phyloP scores from a whole-genome alignment of 1,284 basidiomycete species.

The Papiliotrema terrestris region DNA sequence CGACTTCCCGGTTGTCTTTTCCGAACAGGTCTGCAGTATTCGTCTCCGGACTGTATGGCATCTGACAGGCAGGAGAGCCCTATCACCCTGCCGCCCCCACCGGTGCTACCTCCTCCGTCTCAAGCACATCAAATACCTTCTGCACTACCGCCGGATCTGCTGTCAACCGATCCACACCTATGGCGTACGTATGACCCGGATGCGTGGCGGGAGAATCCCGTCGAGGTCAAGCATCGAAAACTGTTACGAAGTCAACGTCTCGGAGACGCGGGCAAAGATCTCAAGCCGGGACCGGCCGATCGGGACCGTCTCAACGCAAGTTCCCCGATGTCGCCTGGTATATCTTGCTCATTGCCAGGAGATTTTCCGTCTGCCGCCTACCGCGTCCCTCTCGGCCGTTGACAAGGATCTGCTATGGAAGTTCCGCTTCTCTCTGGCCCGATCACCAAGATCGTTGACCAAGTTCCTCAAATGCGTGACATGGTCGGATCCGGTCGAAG shows the following conservation, averaged over 20 bases:
- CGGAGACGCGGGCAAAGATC: conserved; percentile 88
- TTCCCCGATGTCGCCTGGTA: conserved; percentile 3
- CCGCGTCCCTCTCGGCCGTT: conserved; percentile 76
- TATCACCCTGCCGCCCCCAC: conserved; percentile 40
- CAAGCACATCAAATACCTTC: conserved; percentile 29
- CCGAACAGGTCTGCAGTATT: conserved; percentile 62
- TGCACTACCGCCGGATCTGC: conserved; percentile 49
- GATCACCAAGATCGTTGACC: conserved; percentile 69
- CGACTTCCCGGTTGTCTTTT: conserved; percentile 96
- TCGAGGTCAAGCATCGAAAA: conserved; percentile 94
- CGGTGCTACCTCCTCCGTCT: conserved; percentile 32
- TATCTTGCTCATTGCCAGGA: conserved; percentile 55
- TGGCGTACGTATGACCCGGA: conserved; percentile 95
- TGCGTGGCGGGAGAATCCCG: conserved; percentile 78
- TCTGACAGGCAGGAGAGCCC: conserved; percentile 27
- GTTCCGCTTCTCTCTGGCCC: conserved; percentile 93
- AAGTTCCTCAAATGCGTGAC: conserved; percentile 98
- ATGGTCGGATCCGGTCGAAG: conserved; percentile 93
- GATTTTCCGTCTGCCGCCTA: conserved; percentile 86
- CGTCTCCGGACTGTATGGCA: background rate
- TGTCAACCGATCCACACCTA: conserved; percentile 62
- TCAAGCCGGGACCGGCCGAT: conserved; percentile 94
- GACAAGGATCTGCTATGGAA: conserved; percentile 98
- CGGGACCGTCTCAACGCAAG: conserved; percentile 86
- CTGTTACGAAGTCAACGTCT: conserved; percentile 91